These are phyloP conservation scores for Lepidopterella palustris DNA, from an alignment of 495 filamentous ascomycete genomes.

Conservation along the genomic window DNA sequence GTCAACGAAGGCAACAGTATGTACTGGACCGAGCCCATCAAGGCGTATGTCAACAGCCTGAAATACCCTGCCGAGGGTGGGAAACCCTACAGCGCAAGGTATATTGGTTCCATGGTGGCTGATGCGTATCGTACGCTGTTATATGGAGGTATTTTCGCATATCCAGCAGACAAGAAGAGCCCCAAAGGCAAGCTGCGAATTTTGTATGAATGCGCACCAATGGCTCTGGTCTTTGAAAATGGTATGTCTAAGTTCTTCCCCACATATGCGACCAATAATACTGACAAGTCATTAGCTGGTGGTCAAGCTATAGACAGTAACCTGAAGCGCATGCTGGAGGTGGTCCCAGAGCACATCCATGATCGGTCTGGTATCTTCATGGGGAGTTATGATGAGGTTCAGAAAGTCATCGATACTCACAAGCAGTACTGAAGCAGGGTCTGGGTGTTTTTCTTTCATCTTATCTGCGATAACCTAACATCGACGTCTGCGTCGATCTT, in stretches of 20 bases:
- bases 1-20: constrained; percentile 97
- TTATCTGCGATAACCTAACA: neutral
- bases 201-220: constrained; percentile 96
- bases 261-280: neutral
- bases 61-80: constrained; percentile 68
- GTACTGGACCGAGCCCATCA: constrained; percentile 89
- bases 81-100: constrained; percentile 91
- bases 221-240: constrained; percentile 99
- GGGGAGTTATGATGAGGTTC: constrained; percentile 88
- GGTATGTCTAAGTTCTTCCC: constrained; percentile 49
- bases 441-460: neutral
- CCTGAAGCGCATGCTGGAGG: constrained; percentile 82
- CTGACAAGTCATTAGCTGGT: constrained; percentile 53
- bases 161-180: constrained; percentile 95
- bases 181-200: constrained; percentile 97
- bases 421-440: constrained; percentile 40
- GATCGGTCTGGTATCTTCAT: constrained; percentile 94
- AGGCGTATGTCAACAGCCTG: constrained; percentile 78
- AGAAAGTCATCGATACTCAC: constrained; percentile 79
- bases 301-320: constrained; percentile 84
- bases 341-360: constrained; percentile 89
- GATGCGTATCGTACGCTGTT: constrained; percentile 93
- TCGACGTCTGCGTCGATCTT: neutral
- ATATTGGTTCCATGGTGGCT: constrained; percentile 97
- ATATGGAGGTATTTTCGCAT: constrained; percentile 96